Conservation (phyloP, 2,329 filamentous ascomycete genomes). For the Monilinia aucupariae region DNA sequence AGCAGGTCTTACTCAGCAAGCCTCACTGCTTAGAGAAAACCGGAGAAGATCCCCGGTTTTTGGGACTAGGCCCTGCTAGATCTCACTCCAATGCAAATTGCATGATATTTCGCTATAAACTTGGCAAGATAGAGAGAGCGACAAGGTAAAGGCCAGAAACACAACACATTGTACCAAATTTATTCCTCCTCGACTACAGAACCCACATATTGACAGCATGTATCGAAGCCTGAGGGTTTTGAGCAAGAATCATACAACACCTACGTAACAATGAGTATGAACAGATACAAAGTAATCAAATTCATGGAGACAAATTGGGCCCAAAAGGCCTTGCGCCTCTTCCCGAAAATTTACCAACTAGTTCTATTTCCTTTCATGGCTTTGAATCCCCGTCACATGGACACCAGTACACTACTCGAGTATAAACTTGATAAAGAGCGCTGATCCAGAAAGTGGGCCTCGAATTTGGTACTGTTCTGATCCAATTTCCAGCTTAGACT, state of each 20-base stretch:
- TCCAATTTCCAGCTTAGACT: too few species aligned
- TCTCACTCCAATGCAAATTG: not conserved
- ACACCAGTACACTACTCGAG: not conserved
- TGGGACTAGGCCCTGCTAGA: conserved; percentile 1
- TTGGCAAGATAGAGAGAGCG: not conserved
- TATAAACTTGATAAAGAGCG: too few species aligned
- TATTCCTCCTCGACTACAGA: not conserved
- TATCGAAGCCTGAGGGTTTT: not conserved
- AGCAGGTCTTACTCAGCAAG: not conserved
- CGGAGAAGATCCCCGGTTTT: not conserved
- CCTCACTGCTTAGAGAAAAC: not conserved
- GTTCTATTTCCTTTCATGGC: too few species aligned
- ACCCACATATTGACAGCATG: not conserved
- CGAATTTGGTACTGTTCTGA: too few species aligned
- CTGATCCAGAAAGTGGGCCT: too few species aligned
- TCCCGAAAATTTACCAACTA: not conserved
- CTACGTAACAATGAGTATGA: not conserved
- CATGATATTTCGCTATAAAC: not conserved
- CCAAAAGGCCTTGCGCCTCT: not conserved
- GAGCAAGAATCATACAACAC: not conserved
- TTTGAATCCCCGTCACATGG: not conserved
- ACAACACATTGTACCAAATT: not conserved
- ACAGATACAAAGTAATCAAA: too few species aligned
- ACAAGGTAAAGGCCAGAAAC: not conserved
- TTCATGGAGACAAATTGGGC: not conserved